Evolutionary conservation across 208 protist genomes (phyloP).

Genomic region (Vickermania spadyakhi): DNA sequence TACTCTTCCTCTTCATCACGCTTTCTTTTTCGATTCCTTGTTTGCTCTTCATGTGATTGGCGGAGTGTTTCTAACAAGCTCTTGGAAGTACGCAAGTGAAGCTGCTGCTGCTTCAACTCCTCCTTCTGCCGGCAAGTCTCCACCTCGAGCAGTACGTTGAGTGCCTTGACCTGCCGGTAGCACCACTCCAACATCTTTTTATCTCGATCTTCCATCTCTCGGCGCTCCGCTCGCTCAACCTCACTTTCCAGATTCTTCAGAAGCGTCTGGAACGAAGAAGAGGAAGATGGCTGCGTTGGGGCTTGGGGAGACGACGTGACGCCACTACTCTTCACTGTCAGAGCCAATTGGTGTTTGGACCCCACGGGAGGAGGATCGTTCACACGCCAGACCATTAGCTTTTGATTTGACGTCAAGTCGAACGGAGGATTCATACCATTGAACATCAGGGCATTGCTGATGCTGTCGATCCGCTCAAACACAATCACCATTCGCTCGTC

Average conservation of each 20-base stretch:
- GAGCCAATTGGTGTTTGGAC: conserved; percentile 54
- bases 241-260: conserved; percentile 26
- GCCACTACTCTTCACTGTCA: conserved; percentile 13
- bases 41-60: no score
- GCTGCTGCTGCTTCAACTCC: no score
- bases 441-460: conserved; percentile 73
- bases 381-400: conserved; percentile 68
- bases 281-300: not conserved
- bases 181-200: conserved; percentile 44
- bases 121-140: conserved; percentile 3
- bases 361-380: conserved; percentile 48
- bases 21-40: no score
- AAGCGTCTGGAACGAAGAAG: no score
- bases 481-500: conserved; percentile 45
- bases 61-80: no score
- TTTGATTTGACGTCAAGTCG: conserved; percentile 20
- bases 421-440: conserved; percentile 63
- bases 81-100: no score
- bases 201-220: conserved; percentile 10
- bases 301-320: not conserved
- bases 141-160: conserved; percentile 36
- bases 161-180: conserved; percentile 49
- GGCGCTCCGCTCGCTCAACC: conserved; percentile 15
- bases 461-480: conserved; percentile 74
- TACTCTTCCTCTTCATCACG: no score